Evolutionary conservation across 495 filamentous ascomycete species (phyloP).

Genomic region (Massariosphaeria phaeospora): DNA sequence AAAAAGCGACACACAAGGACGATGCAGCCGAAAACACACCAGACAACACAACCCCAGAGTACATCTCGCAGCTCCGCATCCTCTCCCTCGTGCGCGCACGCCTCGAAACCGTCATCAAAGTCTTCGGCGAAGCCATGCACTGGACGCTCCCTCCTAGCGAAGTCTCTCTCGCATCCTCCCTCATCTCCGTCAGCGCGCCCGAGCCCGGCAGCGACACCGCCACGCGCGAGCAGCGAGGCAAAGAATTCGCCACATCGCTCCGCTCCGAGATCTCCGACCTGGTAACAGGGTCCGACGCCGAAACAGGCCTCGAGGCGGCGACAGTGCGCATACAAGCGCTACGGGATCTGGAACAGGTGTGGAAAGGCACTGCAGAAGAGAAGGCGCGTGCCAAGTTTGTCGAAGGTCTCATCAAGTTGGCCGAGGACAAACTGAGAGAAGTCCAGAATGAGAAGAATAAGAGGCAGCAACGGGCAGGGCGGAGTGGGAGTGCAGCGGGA

Average conservation of each 20-base stretch:
- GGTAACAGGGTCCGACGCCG: conserved; percentile 47
- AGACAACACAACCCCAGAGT: conserved; percentile 55
- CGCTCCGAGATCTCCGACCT: conserved; percentile 66
- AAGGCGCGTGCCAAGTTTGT: conserved; percentile 77
- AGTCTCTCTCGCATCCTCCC: conserved; percentile 57
- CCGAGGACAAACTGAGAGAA: conserved; percentile 43
- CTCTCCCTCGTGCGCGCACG: conserved; percentile 74
- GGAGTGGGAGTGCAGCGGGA: conserved; percentile 10
- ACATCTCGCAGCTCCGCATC: conserved; percentile 73
- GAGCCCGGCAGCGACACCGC: conserved; percentile 55
- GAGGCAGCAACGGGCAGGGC: conserved; percentile 16
- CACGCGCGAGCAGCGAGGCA: conserved; percentile 71
- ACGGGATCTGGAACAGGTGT: conserved; percentile 66
- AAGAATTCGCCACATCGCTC: conserved; percentile 63
- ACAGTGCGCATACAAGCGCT: conserved; percentile 65
- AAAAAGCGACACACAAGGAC: conserved; percentile 2
- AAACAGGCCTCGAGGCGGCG: conserved; percentile 59
- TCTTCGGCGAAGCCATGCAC: conserved; percentile 89
- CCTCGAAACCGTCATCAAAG: conserved; percentile 78
- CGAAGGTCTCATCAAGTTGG: conserved; percentile 62
- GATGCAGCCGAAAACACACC: conserved; percentile 11
- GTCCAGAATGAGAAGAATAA: conserved; percentile 18
- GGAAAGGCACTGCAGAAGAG: conserved; percentile 92
- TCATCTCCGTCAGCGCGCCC: conserved; percentile 76
- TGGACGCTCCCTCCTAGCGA: conserved; percentile 80